Evolutionary conservation across 331 rosid genomes (phyloP).

Genomic region (Saraca asoca): DNA sequence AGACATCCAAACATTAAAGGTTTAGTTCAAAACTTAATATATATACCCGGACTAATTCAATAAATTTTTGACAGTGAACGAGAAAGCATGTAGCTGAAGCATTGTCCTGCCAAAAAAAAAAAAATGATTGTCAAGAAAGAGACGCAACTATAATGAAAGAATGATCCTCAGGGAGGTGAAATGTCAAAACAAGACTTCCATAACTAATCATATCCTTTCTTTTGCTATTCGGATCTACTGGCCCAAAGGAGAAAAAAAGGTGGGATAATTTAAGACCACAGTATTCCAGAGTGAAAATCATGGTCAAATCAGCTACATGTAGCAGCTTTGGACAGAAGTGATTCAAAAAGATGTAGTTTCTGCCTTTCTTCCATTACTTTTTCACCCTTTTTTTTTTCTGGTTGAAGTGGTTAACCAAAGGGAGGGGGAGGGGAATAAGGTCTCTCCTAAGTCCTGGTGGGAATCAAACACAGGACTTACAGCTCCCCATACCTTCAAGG

Average conservation of each 20-base stretch:
- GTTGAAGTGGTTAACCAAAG: no score
- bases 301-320: slow-evolving; percentile 9
- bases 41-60: slow-evolving; percentile 93
- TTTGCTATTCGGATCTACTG: slow-evolving; percentile 1
- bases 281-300: slow-evolving; percentile 15
- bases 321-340: slow-evolving; percentile 16
- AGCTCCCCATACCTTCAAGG: no score
- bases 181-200: slow-evolving; percentile 23
- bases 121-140: slow-evolving; percentile 32
- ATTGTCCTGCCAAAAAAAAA: slow-evolving; percentile 73
- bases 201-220: not conserved
- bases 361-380: not conserved
- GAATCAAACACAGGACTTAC: no score
- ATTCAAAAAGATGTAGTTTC: not conserved
- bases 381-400: not conserved
- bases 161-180: slow-evolving; percentile 12
- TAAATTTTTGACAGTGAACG: slow-evolving; percentile 91
- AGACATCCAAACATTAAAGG: slow-evolving; percentile 1
- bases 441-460: no score
- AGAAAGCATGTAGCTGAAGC: slow-evolving; percentile 90
- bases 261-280: slow-evolving; percentile 6
- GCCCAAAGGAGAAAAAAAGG: not conserved
- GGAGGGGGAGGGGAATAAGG: no score
- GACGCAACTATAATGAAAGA: slow-evolving; percentile 17
- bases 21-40: slow-evolving; percentile 19